Conservation (phyloP, 2,329 filamentous ascomycete genomes). For the Clathrospora elynae region DNA sequence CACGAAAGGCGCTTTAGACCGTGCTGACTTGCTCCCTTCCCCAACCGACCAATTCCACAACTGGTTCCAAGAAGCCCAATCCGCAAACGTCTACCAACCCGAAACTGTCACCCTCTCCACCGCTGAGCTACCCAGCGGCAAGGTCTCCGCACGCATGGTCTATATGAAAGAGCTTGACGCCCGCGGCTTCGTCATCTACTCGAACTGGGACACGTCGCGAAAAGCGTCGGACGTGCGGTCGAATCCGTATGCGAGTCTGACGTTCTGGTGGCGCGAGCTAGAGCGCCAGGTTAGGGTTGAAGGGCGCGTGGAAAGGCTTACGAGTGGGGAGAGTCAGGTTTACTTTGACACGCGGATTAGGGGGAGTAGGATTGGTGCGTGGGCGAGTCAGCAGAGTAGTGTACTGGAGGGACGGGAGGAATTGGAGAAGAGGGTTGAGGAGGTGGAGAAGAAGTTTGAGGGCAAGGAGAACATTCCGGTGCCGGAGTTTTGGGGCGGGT, state of each 20-base stretch:
- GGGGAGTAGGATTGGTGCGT: constrained; percentile 84
- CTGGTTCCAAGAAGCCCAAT: constrained; percentile 81
- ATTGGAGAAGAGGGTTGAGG: constrained; percentile 76
- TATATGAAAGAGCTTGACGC: constrained; percentile 94
- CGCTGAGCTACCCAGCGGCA: constrained; percentile 78
- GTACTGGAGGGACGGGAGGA: constrained; percentile 72
- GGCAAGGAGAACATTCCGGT: constrained; percentile 81
- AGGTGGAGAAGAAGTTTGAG: constrained; percentile 76
- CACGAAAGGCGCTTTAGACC: constrained; percentile 66
- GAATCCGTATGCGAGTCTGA: constrained; percentile 80
- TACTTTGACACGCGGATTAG: constrained; percentile 71
- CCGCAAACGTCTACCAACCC: constrained; percentile 69
- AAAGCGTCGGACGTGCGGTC: constrained; percentile 69
- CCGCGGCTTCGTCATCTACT: constrained; percentile 86
- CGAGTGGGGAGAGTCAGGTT: constrained; percentile 70
- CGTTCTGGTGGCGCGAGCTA: constrained; percentile 86
- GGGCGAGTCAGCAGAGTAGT: constrained; percentile 87
- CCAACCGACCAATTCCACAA: constrained; percentile 84
- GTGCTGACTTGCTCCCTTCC: constrained; percentile 62
- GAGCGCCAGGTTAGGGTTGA: constrained; percentile 93
- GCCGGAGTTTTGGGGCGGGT: constrained; percentile 91
- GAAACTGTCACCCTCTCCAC: constrained; percentile 90
- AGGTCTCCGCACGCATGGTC: constrained; percentile 82
- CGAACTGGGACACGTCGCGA: constrained; percentile 81
- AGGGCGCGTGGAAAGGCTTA: constrained; percentile 71